Evolutionary conservation across 148 eudicot genomes (phyloP), one percentile per base, ranked within the genome.

Genomic region (Fallopia convolvulus): DNA sequence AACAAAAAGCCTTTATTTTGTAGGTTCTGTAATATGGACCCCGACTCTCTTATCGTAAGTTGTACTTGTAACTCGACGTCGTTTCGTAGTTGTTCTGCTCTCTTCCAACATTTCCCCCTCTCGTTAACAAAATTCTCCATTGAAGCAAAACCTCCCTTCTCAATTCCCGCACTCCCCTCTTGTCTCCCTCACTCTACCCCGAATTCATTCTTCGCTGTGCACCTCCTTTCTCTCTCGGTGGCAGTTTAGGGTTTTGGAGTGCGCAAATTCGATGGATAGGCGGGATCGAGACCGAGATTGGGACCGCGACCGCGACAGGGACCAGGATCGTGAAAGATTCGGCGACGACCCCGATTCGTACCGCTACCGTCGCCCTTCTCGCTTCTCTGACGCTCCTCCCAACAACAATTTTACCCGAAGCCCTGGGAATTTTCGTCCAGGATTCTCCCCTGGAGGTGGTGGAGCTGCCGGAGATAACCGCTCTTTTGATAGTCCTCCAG

Each of bases 401-500:
- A 44, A 44, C 55, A 80, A 77, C 10, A 79, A 68, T 58, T 71
- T 60, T 32, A 80, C 74, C 50, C 82, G 80, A n/a, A 88, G 87
- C 66, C 86, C 88, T 11, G 79, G 46, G 11, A 70, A 75, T 80
- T 78, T 75, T 18, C 86, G 79, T 18, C 76, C 82, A 0, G 85
- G 85, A 30, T 83, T 80, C 70, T 74, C 90, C 9, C 70, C 70
- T 8, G 75, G 76, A 10, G 74, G 80, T 6, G 75, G 77, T 13
- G 76, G 83, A 17, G 75, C 56, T 12, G 82, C 72, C 73, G 72
- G 73, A 17, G 77, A 75, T 9, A 88, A 75, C 66, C 85, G 87
- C 26, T 76, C 85, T 23, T 86, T 87, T 55, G 86, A 86, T 15
- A 87, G 92, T 40, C 89, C 96, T 3, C 90, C 88, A 26, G 80